Conservation (phyloP, 2,329 filamentous ascomycete genomes). For the Sarocladium kiliense region DNA sequence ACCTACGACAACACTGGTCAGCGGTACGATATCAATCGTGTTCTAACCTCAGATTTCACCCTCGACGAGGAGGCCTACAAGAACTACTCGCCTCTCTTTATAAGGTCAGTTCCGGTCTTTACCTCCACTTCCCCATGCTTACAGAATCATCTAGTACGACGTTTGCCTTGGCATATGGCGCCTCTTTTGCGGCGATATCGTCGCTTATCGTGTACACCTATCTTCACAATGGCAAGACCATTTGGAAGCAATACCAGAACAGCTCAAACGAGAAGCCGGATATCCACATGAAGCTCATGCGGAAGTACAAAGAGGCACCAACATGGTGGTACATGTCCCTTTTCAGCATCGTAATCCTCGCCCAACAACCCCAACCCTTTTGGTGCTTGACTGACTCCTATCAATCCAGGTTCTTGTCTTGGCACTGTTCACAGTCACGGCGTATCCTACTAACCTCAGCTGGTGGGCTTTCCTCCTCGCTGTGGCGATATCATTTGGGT, state of each 20-base stretch:
- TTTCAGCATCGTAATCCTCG: slow-evolving; percentile 49
- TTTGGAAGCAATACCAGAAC: slow-evolving; percentile 57
- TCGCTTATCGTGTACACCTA: slow-evolving; percentile 64
- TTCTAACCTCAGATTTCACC: slow-evolving; percentile 57
- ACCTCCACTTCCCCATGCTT: too few relatives aligned
- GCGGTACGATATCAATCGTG: slow-evolving; percentile 57
- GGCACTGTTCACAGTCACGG: slow-evolving; percentile 49
- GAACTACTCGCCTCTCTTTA: slow-evolving; percentile 62
- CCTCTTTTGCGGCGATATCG: slow-evolving; percentile 68
- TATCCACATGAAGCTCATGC: slow-evolving; percentile 61
- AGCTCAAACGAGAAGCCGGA: slow-evolving; percentile 57
- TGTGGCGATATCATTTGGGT: slow-evolving; percentile 57
- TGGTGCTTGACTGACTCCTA: too few relatives aligned
- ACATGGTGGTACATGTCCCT: slow-evolving; percentile 59
- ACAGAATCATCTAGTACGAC: slow-evolving; percentile 48
- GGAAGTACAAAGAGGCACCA: slow-evolving; percentile 56
- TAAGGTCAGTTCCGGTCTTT: slow-evolving; percentile 36
- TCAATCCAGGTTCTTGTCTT: slow-evolving; percentile 43
- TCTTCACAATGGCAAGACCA: slow-evolving; percentile 61
- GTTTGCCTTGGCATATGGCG: slow-evolving; percentile 63
- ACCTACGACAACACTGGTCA: slow-evolving; percentile 68
- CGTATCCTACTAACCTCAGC: slow-evolving; percentile 60
- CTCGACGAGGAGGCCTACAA: slow-evolving; percentile 60
- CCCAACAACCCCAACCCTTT: too few relatives aligned
- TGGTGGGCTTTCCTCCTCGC: slow-evolving; percentile 71